phyloP scores from a whole-genome alignment of 495 filamentous ascomycete genomes.

The Aspergillus leporis region DNA sequence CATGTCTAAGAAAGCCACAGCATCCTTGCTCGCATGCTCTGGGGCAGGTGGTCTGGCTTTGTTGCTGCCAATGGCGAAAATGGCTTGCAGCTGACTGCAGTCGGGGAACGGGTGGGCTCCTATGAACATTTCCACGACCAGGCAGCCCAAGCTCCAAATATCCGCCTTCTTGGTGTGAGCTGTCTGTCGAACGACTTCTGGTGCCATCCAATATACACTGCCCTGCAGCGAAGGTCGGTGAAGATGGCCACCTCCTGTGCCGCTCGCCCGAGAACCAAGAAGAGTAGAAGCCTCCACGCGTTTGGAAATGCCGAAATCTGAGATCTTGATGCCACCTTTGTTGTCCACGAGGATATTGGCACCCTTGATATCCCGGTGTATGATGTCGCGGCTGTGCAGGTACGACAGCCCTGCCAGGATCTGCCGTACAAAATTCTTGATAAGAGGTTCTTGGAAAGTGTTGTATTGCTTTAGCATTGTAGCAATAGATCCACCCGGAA shows the following conservation, averaged over 20 bases:
- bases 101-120: slow-evolving; percentile 95
- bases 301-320: slow-evolving; percentile 98
- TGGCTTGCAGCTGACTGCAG: slow-evolving; percentile 94
- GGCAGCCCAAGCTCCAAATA: slow-evolving; percentile 96
- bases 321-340: slow-evolving; percentile 98
- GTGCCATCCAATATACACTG: slow-evolving; percentile 99
- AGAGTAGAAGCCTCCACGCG: slow-evolving; percentile 80
- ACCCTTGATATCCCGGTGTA: slow-evolving; percentile 98
- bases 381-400: slow-evolving; percentile 92
- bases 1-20: slow-evolving; percentile 77
- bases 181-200: slow-evolving; percentile 96
- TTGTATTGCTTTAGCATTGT: slow-evolving; percentile 99
- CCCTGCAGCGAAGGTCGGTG: slow-evolving; percentile 92
- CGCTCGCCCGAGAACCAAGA: slow-evolving; percentile 55
- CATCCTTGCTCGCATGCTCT: slow-evolving; percentile 80
- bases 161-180: slow-evolving; percentile 99
- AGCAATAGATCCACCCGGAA: slow-evolving; percentile 94
- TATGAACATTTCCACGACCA: slow-evolving; percentile 99
- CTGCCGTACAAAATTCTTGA: slow-evolving; percentile 95
- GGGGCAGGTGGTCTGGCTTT: slow-evolving; percentile 89
- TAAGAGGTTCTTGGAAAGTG: slow-evolving; percentile 85
- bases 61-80: slow-evolving; percentile 94
- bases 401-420: slow-evolving; percentile 95
- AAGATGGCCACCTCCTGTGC: slow-evolving; percentile 57
- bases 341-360: slow-evolving; percentile 99